phyloP scores from a whole-genome alignment of 306 rosid species.

The Betula pendula region DNA sequence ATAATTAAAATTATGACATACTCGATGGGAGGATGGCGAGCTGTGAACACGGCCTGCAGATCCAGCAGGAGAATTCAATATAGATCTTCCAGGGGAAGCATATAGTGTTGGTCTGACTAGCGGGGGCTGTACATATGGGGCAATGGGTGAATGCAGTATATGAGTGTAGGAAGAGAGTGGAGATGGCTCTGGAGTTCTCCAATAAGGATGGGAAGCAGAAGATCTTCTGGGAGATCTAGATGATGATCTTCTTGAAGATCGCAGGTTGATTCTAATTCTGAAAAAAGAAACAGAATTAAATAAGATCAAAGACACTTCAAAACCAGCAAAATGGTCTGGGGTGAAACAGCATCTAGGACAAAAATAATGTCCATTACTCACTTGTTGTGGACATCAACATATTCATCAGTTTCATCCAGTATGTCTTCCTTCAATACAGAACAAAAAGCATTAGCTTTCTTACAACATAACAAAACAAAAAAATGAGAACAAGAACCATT shows the following conservation, averaged over 20 bases:
- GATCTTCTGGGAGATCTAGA: slow-evolving; percentile 44
- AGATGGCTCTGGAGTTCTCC: slow-evolving; percentile 50
- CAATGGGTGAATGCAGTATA: slow-evolving; percentile 6
- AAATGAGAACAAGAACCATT: background rate
- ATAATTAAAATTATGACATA: background rate
- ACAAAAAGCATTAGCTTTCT: slow-evolving; percentile 3
- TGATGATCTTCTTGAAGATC: slow-evolving; percentile 52
- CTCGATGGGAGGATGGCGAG: slow-evolving; percentile 9
- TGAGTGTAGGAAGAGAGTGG: slow-evolving; percentile 28
- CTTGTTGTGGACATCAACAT: slow-evolving; percentile 75
- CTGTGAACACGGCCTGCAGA: background rate
- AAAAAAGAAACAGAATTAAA: slow-evolving; percentile 12
- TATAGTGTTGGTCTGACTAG: slow-evolving; percentile 25
- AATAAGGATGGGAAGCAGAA: slow-evolving; percentile 34
- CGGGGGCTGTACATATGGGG: slow-evolving; percentile 27
- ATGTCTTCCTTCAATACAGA: slow-evolving; percentile 61
- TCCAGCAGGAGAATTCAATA: slow-evolving; percentile 19
- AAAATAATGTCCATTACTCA: slow-evolving; percentile 29
- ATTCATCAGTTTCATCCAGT: slow-evolving; percentile 76
- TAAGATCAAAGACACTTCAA: background rate
- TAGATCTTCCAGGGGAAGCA: slow-evolving; percentile 31
- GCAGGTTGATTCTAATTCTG: slow-evolving; percentile 64
- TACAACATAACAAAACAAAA: background rate
- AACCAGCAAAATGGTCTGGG: background rate
- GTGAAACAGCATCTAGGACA: background rate